Evolutionary conservation across 2,329 filamentous ascomycete species (phyloP), one percentile per base, ranked within the genome.

Genomic region (Xylaria multiplex): DNA sequence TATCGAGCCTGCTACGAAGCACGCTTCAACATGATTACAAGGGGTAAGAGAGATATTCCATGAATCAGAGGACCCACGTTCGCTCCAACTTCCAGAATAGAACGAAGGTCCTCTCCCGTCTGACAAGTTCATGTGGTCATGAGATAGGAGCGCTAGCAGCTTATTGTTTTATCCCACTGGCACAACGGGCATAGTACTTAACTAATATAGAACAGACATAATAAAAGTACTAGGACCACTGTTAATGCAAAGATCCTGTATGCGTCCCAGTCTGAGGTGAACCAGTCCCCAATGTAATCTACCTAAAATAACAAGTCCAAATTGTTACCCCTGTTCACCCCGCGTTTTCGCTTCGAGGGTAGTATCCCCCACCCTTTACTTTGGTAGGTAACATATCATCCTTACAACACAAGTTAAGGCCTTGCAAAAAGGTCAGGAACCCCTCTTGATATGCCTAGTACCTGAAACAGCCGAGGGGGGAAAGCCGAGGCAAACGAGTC

Each of bases 311-410:
- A 50, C 22, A 56, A 60, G 32, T 9, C 37, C 13, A 60, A 16
- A 50, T 27, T 30, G 24, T 22, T 19, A 54, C 53, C 65, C 65
- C 57, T 54, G 65, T 24, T 37, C 61, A 65, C 61, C 65, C 65
- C 65, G 65, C 65, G 57, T 67, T 67, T 67, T 67, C 65, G 65
- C 65, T 67, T 67, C 56, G n/a, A 22, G 14, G 30, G 55, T 55
- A 16, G 46, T 40, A 46, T 58, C 46, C 58, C 14, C 48, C 19
- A 32, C 54, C 49, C 45, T 40, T 19, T 8, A 53, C 24, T 49
- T 13, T 50, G 24, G 32, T 55, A n/a, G 58, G 32, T 55, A 32
- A 58, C 61, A 58, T 22, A 32, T 40, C 53, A 57, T 57, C 60
- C 35, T 27, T 35, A 49, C 59, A 37, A 27, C 53, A 43, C 24